Evolutionary conservation across 208 protist species (phyloP).

Genomic region (Acanthamoeba triangularis): DNA sequence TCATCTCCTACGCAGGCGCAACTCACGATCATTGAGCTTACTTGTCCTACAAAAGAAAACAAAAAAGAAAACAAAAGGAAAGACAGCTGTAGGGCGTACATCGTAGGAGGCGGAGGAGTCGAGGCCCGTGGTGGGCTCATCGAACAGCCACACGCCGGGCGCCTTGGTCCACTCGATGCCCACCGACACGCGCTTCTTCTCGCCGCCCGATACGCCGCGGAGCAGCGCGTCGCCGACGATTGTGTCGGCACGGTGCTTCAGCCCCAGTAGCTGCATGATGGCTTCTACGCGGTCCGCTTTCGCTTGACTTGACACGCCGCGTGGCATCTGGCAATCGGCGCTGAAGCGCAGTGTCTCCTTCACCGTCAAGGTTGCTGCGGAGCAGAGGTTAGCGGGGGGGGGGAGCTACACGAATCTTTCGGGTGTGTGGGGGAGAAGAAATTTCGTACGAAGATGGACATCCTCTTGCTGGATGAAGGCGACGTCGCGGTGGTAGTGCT

Average conservation of each 20-base stretch:
- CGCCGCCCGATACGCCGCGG: slow-evolving; percentile 74
- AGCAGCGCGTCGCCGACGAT: slow-evolving; percentile 72
- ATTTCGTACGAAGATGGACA: slow-evolving; percentile 6
- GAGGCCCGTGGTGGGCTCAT: slow-evolving; percentile 74
- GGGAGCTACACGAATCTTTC: no score
- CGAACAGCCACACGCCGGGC: slow-evolving; percentile 60
- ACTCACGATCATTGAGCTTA: not conserved
- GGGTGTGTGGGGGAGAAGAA: no score
- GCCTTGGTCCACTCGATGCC: slow-evolving; percentile 74
- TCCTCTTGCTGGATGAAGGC: slow-evolving; percentile 73
- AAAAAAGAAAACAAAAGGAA: not conserved
- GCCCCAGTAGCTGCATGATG: slow-evolving; percentile 62
- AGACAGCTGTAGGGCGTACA: not conserved
- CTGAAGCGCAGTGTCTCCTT: slow-evolving; percentile 82
- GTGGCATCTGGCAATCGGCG: slow-evolving; percentile 78
- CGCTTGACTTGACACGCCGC: not conserved
- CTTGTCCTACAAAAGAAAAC: not conserved
- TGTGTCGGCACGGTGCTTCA: slow-evolving; percentile 67
- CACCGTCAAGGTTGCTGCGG: slow-evolving; percentile 81
- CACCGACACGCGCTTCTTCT: slow-evolving; percentile 76
- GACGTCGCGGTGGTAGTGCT: slow-evolving; percentile 15
- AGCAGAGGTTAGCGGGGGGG: not conserved
- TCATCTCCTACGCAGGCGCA: not conserved
- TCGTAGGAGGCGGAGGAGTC: slow-evolving; percentile 71
- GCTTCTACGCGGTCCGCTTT: slow-evolving; percentile 68